Evolutionary conservation across 768 basidiomycete genomes (phyloP), one percentile per base, ranked within the genome.

Genomic region (Paxillus involutus): DNA sequence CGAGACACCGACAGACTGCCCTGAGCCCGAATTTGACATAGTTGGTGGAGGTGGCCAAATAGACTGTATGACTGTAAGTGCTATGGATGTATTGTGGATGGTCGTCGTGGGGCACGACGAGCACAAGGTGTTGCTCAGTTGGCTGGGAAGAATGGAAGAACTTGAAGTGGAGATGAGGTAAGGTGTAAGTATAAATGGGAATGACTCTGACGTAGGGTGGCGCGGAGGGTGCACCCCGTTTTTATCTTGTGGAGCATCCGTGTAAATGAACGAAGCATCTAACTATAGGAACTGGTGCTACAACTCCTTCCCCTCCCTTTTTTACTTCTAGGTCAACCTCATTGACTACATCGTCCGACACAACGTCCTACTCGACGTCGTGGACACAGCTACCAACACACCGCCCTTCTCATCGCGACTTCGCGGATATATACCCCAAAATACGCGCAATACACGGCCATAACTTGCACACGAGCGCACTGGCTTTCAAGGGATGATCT

Each of bases 141-240:
- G 17, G 43, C 24, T 49, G 48, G 26, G 50, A 21, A 51, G 32
- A 39, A 2, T 26, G 26, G 47, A 40, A 46, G 42, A 29, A 6
- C 26, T 26, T 26, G 51, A 37, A 52, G 44, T 44, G 26, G 21
- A 32, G 21, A 52, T 44, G 44, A 51, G 32, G 53, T 26, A 17
- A 19, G 21, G 21, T 21, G 21, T 21, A 21, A 24, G n/a, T 50
- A 11, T 1, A 56, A 57, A 56, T 55, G 64, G 16, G 44, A 46
- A 69, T 69, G 68, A 69, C 65, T 69, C 68, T 68, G 65, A 70
- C 59, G 55, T 58, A 47, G 40, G 26, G 67, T 68, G 69, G 67
- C 69, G 68, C 66, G 47, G 58, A 52, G 68, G 59, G 58, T 58
- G 65, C 16, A 71, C 68, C 68, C 68, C 63, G 65, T 69, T 71